Percentiles rank a stretch among this genome's conserved stretches.
These are phyloP conservation scores for Russula sp. DNA, from an alignment of 768 basidiomycete genomes.

Conservation along the genomic window DNA sequence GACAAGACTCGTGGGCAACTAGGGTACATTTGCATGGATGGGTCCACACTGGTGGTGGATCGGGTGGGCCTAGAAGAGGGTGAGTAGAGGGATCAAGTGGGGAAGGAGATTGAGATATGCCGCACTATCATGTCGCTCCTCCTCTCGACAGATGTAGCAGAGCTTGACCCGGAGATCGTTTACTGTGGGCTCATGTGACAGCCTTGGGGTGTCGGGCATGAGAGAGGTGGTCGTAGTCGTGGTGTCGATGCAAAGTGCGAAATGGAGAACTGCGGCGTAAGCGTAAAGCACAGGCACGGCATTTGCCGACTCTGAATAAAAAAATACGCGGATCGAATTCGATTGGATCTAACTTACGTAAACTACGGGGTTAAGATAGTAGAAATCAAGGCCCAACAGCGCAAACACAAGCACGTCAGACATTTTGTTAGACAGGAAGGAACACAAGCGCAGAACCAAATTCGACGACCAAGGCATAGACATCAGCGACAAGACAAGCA, in stretches of 20 bases:
- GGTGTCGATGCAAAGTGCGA: neutral
- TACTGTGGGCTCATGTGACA: slow-evolving; percentile 25
- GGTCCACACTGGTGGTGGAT: slow-evolving; percentile 55
- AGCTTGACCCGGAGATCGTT: slow-evolving; percentile 51
- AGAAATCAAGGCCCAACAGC: slow-evolving; percentile 4
- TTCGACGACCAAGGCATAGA: slow-evolving; percentile 1
- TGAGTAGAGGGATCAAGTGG: neutral
- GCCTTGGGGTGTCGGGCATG: neutral
- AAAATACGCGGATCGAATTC: neutral
- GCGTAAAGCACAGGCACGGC: neutral
- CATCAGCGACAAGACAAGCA: slow-evolving; percentile 4
- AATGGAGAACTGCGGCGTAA: neutral
- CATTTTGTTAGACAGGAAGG: neutral
- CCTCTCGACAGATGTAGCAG: slow-evolving; percentile 76
- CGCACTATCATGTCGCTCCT: slow-evolving; percentile 47
- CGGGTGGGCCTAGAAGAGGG: slow-evolving; percentile 33
- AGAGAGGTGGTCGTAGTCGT: neutral
- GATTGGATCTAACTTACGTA: neutral
- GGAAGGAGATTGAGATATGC: neutral
- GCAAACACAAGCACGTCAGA: neutral
- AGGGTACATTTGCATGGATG: slow-evolving; percentile 79
- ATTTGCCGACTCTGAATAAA: neutral
- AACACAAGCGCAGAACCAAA: slow-evolving; percentile 8
- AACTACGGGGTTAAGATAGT: slow-evolving; percentile 12
- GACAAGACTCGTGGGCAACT: slow-evolving; percentile 71